phyloP scores from a whole-genome alignment of 306 rosid species.

The Lotus japonicus region DNA sequence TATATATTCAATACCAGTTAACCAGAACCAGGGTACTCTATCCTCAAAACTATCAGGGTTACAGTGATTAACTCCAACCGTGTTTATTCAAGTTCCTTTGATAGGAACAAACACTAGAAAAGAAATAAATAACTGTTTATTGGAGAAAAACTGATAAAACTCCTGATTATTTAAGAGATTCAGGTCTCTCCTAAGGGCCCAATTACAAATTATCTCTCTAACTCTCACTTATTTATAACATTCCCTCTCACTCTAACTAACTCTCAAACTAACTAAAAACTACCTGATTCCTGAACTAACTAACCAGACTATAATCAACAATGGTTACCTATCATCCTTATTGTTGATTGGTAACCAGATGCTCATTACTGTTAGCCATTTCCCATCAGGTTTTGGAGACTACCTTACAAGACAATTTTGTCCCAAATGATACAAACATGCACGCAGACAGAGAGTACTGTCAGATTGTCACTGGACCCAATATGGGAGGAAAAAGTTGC shows the following conservation, averaged over 20 bases:
- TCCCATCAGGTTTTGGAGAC: slow-evolving; percentile 70
- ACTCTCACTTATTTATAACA: too few relatives aligned
- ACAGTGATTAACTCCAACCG: neutral
- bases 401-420: slow-evolving; percentile 73
- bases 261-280: too few relatives aligned
- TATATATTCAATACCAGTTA: neutral
- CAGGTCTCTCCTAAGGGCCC: too few relatives aligned
- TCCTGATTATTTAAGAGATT: too few relatives aligned
- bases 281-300: too few relatives aligned
- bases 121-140: too few relatives aligned
- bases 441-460: slow-evolving; percentile 64
- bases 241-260: too few relatives aligned
- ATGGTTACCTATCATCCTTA: neutral
- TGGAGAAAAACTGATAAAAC: too few relatives aligned
- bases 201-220: too few relatives aligned
- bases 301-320: too few relatives aligned
- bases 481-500: slow-evolving; percentile 99
- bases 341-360: slow-evolving; percentile 13
- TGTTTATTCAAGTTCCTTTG: too few relatives aligned
- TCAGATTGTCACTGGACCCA: slow-evolving; percentile 95
- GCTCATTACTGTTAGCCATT: slow-evolving; percentile 29
- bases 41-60: neutral
- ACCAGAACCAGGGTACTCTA: neutral
- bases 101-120: too few relatives aligned
- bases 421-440: slow-evolving; percentile 80